Evolutionary conservation across 495 filamentous ascomycete genomes (phyloP).

Genomic region (Podospora tetraspora): DNA sequence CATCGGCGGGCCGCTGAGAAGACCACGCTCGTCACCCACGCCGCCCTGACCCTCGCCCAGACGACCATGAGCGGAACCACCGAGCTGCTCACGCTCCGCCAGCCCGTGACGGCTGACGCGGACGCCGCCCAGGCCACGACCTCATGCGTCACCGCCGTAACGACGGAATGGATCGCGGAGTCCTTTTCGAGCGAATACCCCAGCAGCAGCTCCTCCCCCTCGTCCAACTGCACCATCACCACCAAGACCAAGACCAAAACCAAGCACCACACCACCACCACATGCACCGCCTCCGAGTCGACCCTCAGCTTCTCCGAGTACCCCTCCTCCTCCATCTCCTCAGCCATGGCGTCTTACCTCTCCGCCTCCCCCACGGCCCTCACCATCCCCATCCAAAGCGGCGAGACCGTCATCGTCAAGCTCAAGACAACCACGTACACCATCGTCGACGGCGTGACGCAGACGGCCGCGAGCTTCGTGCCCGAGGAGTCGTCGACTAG

Average conservation of each 20-base stretch:
- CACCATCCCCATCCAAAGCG: constrained; percentile 14
- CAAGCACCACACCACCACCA: neutral
- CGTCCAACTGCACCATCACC: neutral
- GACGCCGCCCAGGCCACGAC: neutral
- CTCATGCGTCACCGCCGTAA: neutral
- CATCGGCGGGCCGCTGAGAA: neutral
- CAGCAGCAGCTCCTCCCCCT: neutral
- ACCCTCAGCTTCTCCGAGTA: neutral
- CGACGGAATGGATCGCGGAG: neutral
- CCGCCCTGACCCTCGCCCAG: neutral
- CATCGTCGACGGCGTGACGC: constrained; percentile 14
- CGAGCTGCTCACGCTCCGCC: neutral
- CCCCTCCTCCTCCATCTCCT: neutral
- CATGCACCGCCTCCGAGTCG: neutral
- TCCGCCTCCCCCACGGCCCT: constrained; percentile 1
- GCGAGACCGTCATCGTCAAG: constrained; percentile 16
- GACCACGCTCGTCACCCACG: neutral
- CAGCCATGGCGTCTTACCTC: neutral
- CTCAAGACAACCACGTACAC: constrained; percentile 13
- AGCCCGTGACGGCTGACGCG: neutral
- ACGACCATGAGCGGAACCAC: neutral
- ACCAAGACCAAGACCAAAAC: neutral
- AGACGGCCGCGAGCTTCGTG: neutral
- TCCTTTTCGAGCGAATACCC: neutral
- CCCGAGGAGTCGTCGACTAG: neutral